These are phyloP conservation scores for Macrophomina phaseolina DNA, from an alignment of 2,329 filamentous ascomycete genomes.

Conservation along the genomic window DNA sequence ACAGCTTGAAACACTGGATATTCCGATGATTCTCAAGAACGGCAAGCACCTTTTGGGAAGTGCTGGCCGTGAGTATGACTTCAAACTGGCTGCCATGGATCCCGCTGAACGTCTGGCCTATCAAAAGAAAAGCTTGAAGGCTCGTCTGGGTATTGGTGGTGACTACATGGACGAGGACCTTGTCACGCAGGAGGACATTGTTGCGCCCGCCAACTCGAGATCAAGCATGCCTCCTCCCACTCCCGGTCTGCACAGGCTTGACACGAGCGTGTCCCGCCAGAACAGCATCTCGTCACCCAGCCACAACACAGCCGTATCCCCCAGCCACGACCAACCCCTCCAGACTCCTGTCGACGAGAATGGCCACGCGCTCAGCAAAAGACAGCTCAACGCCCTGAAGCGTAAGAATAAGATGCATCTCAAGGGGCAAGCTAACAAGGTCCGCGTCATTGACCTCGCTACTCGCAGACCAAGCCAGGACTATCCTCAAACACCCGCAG, in stretches of 20 bases:
- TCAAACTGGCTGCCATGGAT: conserved; percentile 79
- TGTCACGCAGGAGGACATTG: conserved; percentile 68
- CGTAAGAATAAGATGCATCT: conserved; percentile 90
- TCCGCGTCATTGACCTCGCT: conserved; percentile 86
- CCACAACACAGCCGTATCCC: conserved; percentile 51
- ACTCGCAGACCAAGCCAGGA: conserved; percentile 68
- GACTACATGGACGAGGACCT: conserved; percentile 86
- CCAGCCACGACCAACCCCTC: conserved; percentile 46
- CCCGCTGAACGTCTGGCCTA: conserved; percentile 80
- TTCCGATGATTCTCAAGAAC: conserved; percentile 78
- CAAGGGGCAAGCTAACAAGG: conserved; percentile 87
- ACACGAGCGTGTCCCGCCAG: conserved; percentile 54
- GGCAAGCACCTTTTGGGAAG: conserved; percentile 85
- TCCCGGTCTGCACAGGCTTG: conserved; percentile 54
- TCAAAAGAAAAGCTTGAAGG: conserved; percentile 85
- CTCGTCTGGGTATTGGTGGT: conserved; percentile 82
- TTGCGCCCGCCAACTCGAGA: conserved; percentile 37
- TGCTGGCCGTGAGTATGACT: conserved; percentile 82
- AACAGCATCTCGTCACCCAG: conserved; percentile 51
- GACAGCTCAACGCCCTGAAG: conserved; percentile 93
- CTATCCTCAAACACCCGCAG: conserved; percentile 58
- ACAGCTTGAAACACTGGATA: conserved; percentile 74
- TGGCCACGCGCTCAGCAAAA: conserved; percentile 74
- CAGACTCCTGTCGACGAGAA: conserved; percentile 57
- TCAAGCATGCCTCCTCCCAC: conserved; percentile 34